Conservation (phyloP, 108 stramenopile genomes). For the Cyclostephanos tholiformis region DNA sequence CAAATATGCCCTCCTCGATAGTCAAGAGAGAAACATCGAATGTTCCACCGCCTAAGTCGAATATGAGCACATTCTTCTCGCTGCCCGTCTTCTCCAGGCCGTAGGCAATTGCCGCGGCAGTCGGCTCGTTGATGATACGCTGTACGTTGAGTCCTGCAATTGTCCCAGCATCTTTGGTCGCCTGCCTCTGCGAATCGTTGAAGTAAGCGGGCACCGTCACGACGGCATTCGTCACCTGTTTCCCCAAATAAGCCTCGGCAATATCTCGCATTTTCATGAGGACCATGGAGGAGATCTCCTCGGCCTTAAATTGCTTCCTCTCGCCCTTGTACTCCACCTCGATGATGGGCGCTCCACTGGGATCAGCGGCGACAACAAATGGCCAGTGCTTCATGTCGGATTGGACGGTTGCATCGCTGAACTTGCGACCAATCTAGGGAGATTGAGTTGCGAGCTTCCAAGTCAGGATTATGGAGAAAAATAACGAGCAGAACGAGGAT, state of each 20-base stretch:
- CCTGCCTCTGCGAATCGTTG: slow-evolving; percentile 99
- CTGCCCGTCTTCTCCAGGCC: slow-evolving; percentile 95
- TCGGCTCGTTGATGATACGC: slow-evolving; percentile 99
- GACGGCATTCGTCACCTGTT: slow-evolving; percentile 99
- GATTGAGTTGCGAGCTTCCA: too few species aligned
- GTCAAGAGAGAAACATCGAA: slow-evolving; percentile 98
- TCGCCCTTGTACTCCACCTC: slow-evolving; percentile 97
- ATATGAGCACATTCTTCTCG: slow-evolving; percentile 99
- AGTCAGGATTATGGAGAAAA: too few species aligned
- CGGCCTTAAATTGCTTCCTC: slow-evolving; percentile 95
- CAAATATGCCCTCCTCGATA: slow-evolving; percentile 99
- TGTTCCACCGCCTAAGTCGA: slow-evolving; percentile 98
- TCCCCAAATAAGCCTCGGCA: slow-evolving; percentile 98
- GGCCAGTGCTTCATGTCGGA: slow-evolving; percentile 98
- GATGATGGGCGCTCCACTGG: slow-evolving; percentile 93
- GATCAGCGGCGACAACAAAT: slow-evolving; percentile 88
- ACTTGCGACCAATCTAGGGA: slow-evolving; percentile 98
- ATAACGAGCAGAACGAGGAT: too few species aligned
- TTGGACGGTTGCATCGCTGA: slow-evolving; percentile 92
- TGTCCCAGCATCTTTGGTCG: slow-evolving; percentile 99
- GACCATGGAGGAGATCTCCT: slow-evolving; percentile 99
- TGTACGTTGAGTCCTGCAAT: slow-evolving; percentile 98
- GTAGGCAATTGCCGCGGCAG: slow-evolving; percentile 99
- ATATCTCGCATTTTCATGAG: slow-evolving; percentile 98
- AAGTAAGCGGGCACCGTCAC: slow-evolving; percentile 99